A percentile compares a stretch with the other conserved stretches of the same genome.
Conservation (phyloP, 768 basidiomycete genomes). For the Kwoniella dendrophila region DNA sequence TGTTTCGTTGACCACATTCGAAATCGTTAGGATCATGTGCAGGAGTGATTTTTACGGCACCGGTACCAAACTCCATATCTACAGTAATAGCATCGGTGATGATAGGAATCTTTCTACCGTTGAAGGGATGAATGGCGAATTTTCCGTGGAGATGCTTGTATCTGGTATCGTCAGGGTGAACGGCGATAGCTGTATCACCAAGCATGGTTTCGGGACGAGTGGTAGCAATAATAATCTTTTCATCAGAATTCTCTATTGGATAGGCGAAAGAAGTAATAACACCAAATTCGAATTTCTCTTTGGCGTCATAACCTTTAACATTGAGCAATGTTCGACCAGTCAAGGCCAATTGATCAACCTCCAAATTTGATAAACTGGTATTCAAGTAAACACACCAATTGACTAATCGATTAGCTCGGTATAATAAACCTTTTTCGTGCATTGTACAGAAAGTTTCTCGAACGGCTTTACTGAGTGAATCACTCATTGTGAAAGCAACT, state of each 20-base stretch:
- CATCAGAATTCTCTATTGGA: slow-evolving; percentile 82
- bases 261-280: slow-evolving; percentile 96
- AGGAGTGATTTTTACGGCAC: slow-evolving; percentile 98
- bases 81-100: slow-evolving; percentile 78
- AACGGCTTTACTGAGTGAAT: slow-evolving; percentile 80
- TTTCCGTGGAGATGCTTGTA: slow-evolving; percentile 97
- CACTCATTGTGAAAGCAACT: slow-evolving; percentile 92
- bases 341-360: slow-evolving; percentile 92
- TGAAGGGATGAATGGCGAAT: slow-evolving; percentile 84
- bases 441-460: slow-evolving; percentile 86
- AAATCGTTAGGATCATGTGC: slow-evolving; percentile 98
- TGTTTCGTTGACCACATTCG: slow-evolving; percentile 84
- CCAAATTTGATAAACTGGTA: slow-evolving; percentile 96
- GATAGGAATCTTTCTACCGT: slow-evolving; percentile 82
- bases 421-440: slow-evolving; percentile 87
- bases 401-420: slow-evolving; percentile 93
- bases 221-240: slow-evolving; percentile 89
- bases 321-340: slow-evolving; percentile 79
- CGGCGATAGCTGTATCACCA: slow-evolving; percentile 94
- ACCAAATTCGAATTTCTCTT: slow-evolving; percentile 96
- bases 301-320: slow-evolving; percentile 92
- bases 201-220: slow-evolving; percentile 99
- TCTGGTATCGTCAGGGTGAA: slow-evolving; percentile 87
- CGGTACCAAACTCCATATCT: slow-evolving; percentile 95
- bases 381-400: slow-evolving; percentile 97